Conservation (phyloP, 805 yeast genomes). For the Monosporozyma yasuniensis region DNA sequence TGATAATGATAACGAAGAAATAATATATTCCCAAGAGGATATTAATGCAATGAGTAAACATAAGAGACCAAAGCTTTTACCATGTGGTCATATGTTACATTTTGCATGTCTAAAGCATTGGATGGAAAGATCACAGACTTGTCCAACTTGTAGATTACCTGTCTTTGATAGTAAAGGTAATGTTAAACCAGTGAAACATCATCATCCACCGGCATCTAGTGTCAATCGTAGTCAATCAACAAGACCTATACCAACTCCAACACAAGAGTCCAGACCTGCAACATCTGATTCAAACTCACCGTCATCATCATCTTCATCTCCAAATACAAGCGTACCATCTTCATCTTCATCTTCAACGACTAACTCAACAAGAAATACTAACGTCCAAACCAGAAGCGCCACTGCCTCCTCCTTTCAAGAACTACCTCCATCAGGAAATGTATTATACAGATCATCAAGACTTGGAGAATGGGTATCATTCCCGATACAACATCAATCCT, state of each 20-base stretch:
- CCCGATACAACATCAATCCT: not conserved
- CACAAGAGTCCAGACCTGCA: not conserved
- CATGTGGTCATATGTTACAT: slow-evolving; percentile 84
- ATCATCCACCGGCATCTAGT: not conserved
- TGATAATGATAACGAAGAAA: not conserved
- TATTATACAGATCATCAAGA: not conserved
- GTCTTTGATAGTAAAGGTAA: slow-evolving; percentile 37
- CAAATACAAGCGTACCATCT: no score
- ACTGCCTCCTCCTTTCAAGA: not conserved
- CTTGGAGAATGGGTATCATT: slow-evolving; percentile 1
- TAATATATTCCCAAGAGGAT: slow-evolving; percentile 5
- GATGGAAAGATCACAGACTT: slow-evolving; percentile 85
- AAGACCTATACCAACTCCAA: slow-evolving; percentile 1
- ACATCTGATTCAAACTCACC: not conserved
- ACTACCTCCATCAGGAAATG: not conserved
- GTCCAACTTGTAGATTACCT: slow-evolving; percentile 81
- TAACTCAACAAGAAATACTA: not conserved
- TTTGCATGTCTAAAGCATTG: slow-evolving; percentile 84
- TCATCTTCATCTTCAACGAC: not conserved
- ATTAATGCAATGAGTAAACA: slow-evolving; percentile 5
- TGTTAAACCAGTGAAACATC: slow-evolving; percentile 2
- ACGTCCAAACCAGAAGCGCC: not conserved
- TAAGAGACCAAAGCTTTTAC: slow-evolving; percentile 58
- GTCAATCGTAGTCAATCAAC: not conserved
- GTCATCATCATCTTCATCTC: not conserved